Evolutionary conservation across 768 basidiomycete genomes (phyloP).

Genomic region (Rhodotorula toruloides): DNA sequence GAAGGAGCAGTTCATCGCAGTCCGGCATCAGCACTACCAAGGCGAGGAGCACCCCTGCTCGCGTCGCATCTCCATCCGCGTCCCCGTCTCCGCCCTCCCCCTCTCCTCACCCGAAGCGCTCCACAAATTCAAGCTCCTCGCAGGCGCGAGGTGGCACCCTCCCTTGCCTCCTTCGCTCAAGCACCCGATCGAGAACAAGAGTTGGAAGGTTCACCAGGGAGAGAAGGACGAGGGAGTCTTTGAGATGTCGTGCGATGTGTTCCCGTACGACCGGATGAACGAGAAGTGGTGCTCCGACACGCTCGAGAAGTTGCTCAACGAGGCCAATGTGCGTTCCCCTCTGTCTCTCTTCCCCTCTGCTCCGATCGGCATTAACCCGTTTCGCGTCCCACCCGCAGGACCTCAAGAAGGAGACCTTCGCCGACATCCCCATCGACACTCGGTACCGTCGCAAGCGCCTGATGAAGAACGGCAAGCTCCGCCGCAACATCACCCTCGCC

Average conservation of each 20-base stretch:
- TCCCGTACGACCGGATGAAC: conserved; percentile 75
- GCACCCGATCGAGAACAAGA: neutral
- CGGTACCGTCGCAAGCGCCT: conserved; percentile 56
- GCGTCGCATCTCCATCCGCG: conserved; percentile 54
- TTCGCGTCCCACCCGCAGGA: neutral
- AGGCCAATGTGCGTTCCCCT: conserved; percentile 66
- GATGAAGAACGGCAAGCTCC: conserved; percentile 57
- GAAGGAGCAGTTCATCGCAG: conserved; percentile 55
- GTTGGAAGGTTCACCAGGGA: neutral
- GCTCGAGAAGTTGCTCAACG: conserved; percentile 67
- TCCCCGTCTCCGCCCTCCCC: conserved; percentile 61
- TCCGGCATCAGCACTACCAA: conserved; percentile 69
- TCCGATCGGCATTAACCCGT: neutral
- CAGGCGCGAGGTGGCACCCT: conserved; percentile 75
- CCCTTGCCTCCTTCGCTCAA: neutral
- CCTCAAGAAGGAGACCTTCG: conserved; percentile 51
- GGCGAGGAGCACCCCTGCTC: conserved; percentile 70
- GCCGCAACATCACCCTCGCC: conserved; percentile 59
- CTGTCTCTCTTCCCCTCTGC: neutral
- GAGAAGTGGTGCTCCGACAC: conserved; percentile 89
- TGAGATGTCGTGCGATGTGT: conserved; percentile 86
- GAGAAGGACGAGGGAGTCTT: conserved; percentile 49
- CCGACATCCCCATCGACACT: conserved; percentile 69
- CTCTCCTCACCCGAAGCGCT: conserved; percentile 60
- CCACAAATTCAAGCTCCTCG: conserved; percentile 81